Evolutionary conservation across 495 filamentous ascomycete genomes (phyloP).

Genomic region (Tuber indicum): DNA sequence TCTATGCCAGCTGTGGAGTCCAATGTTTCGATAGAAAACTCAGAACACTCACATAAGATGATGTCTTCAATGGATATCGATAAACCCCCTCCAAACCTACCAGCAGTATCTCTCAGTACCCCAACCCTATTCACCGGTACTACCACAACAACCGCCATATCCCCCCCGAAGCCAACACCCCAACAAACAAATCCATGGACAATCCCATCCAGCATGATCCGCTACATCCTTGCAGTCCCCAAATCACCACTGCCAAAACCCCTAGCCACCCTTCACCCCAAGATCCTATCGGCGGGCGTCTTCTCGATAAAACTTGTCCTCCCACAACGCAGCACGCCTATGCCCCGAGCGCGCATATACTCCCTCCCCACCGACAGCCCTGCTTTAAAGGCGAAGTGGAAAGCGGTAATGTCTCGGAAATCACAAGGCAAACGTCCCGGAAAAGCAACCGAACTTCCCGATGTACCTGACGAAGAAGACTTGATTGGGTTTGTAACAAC

Average conservation of each 20-base stretch:
- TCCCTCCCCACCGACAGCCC: conserved; percentile 53
- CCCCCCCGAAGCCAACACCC: conserved; percentile 27
- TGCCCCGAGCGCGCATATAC: conserved; percentile 63
- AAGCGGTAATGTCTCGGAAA: conserved; percentile 43
- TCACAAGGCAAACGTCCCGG: conserved; percentile 17
- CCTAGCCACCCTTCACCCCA: conserved; percentile 16
- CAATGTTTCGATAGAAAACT: conserved; percentile 14
- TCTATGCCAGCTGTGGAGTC: background rate
- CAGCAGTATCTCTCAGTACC: background rate
- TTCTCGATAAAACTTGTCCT: conserved; percentile 57
- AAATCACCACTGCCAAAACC: conserved; percentile 19
- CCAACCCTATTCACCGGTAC: conserved; percentile 29
- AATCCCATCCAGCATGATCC: conserved; percentile 32
- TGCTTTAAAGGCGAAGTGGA: conserved; percentile 48
- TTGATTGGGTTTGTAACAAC: conserved; percentile 88
- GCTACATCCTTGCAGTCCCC: conserved; percentile 14
- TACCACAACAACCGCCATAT: conserved; percentile 42
- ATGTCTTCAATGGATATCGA: conserved; percentile 20
- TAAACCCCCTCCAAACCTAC: conserved; percentile 9
- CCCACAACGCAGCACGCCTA: conserved; percentile 54
- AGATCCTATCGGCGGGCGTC: conserved; percentile 43
- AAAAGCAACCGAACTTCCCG: conserved; percentile 46
- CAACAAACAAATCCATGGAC: conserved; percentile 28
- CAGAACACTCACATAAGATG: background rate
- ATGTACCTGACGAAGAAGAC: conserved; percentile 65